Evolutionary conservation across 768 basidiomycete species (phyloP).

Genomic region (Cyclocybe aegerita): DNA sequence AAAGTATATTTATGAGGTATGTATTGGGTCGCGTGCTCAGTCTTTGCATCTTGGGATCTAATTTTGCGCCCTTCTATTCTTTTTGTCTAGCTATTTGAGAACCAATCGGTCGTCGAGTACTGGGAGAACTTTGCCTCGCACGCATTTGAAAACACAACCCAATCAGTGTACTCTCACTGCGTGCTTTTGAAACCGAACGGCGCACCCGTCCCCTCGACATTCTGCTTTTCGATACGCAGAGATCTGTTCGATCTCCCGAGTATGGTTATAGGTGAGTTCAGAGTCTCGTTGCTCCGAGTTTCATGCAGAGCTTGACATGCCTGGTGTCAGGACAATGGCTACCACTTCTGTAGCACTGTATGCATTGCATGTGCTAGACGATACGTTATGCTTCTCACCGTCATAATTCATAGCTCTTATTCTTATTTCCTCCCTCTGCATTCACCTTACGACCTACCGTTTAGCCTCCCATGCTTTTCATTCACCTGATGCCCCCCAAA

Average conservation of each 20-base stretch:
- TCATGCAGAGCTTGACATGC: constrained; percentile 1
- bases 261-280: constrained; percentile 74
- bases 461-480: neutral
- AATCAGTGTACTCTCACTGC: constrained; percentile 92
- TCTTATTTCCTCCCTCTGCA: constrained; percentile 15
- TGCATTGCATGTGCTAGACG: constrained; percentile 1
- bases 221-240: constrained; percentile 93
- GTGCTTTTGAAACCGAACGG: constrained; percentile 85
- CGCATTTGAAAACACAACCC: constrained; percentile 97
- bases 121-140: constrained; percentile 97
- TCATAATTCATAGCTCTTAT: constrained; percentile 18
- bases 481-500: neutral
- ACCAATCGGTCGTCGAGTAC: constrained; percentile 92
- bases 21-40: constrained; percentile 8
- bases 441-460: constrained; percentile 7
- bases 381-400: constrained; percentile 14
- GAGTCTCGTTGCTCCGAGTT: neutral
- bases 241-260: constrained; percentile 91
- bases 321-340: constrained; percentile 75
- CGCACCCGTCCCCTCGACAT: constrained; percentile 85
- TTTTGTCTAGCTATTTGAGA: constrained; percentile 77
- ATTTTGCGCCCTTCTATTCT: constrained; percentile 3
- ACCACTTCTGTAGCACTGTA: constrained; percentile 58
- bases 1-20: constrained; percentile 69
- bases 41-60: neutral